phyloP scores from a whole-genome alignment of 2,329 filamentous ascomycete species.

The Xylaria sp. region DNA sequence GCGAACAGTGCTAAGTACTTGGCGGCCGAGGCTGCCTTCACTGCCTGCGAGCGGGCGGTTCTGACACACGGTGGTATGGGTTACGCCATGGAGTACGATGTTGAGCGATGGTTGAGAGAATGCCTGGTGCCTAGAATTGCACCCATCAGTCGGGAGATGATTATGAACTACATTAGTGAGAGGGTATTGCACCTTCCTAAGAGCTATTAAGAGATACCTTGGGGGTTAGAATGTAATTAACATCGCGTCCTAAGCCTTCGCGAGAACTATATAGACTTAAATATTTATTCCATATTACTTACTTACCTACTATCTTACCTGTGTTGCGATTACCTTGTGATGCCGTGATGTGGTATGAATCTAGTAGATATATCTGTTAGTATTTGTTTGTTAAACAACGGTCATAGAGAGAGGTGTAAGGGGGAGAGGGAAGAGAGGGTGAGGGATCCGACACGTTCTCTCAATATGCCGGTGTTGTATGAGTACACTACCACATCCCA shows the following conservation, averaged over 20 bases:
- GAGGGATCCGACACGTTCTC: too few relatives aligned
- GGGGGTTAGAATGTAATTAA: background rate
- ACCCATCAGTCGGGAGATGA: conserved; percentile 66
- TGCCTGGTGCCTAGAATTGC: conserved; percentile 60
- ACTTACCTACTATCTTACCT: too few relatives aligned
- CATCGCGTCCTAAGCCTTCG: background rate
- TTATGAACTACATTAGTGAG: conserved; percentile 66
- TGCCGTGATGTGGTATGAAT: too few relatives aligned
- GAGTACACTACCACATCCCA: too few relatives aligned
- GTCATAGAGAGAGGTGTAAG: too few relatives aligned
- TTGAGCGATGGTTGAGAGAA: conserved; percentile 61
- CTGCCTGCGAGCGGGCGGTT: conserved; percentile 56
- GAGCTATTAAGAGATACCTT: conserved; percentile 50
- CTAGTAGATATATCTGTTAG: too few relatives aligned
- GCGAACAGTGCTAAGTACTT: conserved; percentile 68
- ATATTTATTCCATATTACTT: too few relatives aligned
- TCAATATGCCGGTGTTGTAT: too few relatives aligned
- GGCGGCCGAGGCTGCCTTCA: conserved; percentile 59
- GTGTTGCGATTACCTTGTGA: too few relatives aligned
- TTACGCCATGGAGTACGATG: conserved; percentile 60
- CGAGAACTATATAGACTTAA: background rate
- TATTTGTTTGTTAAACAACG: too few relatives aligned
- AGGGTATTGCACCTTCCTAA: conserved; percentile 61
- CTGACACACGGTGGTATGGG: conserved; percentile 60
- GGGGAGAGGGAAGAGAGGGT: too few relatives aligned